These are phyloP conservation scores for Clavulina sp. DNA, from an alignment of 768 basidiomycete genomes.

Conservation along the genomic window DNA sequence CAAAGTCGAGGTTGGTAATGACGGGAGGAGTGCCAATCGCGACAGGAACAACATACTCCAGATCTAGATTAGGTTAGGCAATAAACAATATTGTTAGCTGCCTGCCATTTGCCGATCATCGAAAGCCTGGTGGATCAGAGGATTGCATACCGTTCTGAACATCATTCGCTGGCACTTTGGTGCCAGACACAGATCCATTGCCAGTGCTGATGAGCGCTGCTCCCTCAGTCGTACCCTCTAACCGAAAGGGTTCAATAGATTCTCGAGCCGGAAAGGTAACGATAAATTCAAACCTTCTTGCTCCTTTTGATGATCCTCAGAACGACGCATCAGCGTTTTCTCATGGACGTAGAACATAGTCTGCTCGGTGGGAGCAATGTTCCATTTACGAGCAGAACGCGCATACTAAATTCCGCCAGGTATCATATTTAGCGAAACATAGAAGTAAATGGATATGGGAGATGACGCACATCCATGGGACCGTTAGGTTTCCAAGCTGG, in stretches of 20 bases:
- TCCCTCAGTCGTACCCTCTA: background rate
- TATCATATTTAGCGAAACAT: background rate
- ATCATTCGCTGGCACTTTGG: background rate
- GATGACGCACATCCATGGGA: background rate
- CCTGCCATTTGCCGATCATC: background rate
- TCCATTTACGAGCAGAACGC: background rate
- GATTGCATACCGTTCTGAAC: background rate
- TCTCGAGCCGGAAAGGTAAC: too few relatives aligned
- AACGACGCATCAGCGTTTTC: background rate
- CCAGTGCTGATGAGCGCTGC: background rate
- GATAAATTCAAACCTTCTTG: too few relatives aligned
- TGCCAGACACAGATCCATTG: background rate
- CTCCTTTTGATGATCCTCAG: too few relatives aligned
- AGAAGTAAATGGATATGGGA: background rate
- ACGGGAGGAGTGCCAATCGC: constrained; percentile 25
- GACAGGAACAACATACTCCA: constrained; percentile 25
- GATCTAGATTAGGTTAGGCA: too few relatives aligned
- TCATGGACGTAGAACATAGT: background rate
- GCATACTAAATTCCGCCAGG: background rate
- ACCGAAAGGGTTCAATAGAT: background rate
- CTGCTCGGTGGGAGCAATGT: background rate
- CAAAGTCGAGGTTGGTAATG: constrained; percentile 21
- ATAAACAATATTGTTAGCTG: too few relatives aligned
- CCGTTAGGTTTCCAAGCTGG: background rate
- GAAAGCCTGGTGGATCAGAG: background rate